phyloP scores from a whole-genome alignment of 441 rosid species.

The Pelargonium myrrhifolium region DNA sequence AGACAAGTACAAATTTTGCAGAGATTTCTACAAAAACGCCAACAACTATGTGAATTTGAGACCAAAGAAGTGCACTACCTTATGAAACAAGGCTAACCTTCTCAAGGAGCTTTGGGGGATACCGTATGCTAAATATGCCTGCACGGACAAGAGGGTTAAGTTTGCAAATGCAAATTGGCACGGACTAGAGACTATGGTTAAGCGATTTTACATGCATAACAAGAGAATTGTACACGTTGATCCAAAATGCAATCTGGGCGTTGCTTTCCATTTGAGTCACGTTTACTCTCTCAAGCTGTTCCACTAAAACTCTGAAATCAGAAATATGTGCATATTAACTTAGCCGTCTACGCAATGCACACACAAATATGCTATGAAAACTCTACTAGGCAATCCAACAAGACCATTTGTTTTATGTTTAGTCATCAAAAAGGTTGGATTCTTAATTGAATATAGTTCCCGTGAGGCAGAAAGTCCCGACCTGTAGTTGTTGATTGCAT shows the following conservation, averaged over 20 bases:
- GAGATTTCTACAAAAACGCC: not conserved
- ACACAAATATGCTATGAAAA: not conserved
- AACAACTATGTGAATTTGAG: constrained; percentile 11
- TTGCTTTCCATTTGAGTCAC: constrained; percentile 51
- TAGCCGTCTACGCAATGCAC: not conserved
- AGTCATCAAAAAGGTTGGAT: not conserved
- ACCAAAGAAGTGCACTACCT: constrained; percentile 47
- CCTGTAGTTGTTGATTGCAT: constrained; percentile 72
- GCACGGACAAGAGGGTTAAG: constrained; percentile 16
- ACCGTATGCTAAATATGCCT: constrained; percentile 90
- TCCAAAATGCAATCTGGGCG: constrained; percentile 74
- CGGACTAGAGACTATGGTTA: not conserved
- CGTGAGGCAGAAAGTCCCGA: constrained; percentile 18
- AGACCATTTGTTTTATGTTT: not conserved
- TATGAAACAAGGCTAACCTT: constrained; percentile 81
- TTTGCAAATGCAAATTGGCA: not conserved
- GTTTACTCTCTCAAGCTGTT: constrained; percentile 67
- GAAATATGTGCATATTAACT: constrained; percentile 9
- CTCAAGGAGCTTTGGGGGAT: constrained; percentile 60
- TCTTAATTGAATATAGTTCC: not conserved
- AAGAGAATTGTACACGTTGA: constrained; percentile 81
- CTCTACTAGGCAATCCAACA: not conserved
- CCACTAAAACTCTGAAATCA: constrained; percentile 64
- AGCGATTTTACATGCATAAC: constrained; percentile 70
- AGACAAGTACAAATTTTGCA: not conserved